Conservation (phyloP, 2,329 filamentous ascomycete species). For the Apiospora kogelbergensis region DNA sequence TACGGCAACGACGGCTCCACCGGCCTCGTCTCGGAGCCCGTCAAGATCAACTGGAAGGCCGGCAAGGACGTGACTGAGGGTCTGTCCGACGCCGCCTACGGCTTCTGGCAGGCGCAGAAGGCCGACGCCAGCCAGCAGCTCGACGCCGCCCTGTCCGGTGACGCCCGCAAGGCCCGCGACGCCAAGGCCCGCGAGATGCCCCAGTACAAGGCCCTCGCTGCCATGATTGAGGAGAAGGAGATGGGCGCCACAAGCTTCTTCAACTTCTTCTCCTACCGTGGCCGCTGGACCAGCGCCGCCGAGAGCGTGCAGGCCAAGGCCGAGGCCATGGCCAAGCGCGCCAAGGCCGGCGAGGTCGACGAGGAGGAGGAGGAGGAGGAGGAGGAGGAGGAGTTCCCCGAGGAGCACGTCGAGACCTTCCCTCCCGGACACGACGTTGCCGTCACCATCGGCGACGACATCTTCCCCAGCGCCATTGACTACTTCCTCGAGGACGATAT, state of each 20-base stretch:
- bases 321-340: slow-evolving; percentile 44
- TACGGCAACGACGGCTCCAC: slow-evolving; percentile 56
- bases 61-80: slow-evolving; percentile 65
- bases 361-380: slow-evolving; percentile 37
- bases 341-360: slow-evolving; percentile 27
- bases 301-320: slow-evolving; percentile 56
- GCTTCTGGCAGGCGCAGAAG: slow-evolving; percentile 57
- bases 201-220: slow-evolving; percentile 25
- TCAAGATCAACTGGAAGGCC: slow-evolving; percentile 66
- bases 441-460: slow-evolving; percentile 27
- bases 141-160: slow-evolving; percentile 30
- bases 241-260: slow-evolving; percentile 60
- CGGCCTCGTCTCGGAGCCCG: slow-evolving; percentile 65
- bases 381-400: slow-evolving; percentile 32
- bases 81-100: slow-evolving; percentile 58
- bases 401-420: slow-evolving; percentile 32
- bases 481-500: slow-evolving; percentile 28
- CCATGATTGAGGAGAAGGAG: slow-evolving; percentile 23
- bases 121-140: slow-evolving; percentile 33
- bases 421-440: slow-evolving; percentile 29
- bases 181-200: slow-evolving; percentile 25
- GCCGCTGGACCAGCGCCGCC: slow-evolving; percentile 58
- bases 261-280: slow-evolving; percentile 68
- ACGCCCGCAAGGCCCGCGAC: slow-evolving; percentile 26
- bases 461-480: slow-evolving; percentile 28